Base-by-base conservation (phyloP, 176 grass and related monocot species). In the Lolium multiflorum region DNA sequence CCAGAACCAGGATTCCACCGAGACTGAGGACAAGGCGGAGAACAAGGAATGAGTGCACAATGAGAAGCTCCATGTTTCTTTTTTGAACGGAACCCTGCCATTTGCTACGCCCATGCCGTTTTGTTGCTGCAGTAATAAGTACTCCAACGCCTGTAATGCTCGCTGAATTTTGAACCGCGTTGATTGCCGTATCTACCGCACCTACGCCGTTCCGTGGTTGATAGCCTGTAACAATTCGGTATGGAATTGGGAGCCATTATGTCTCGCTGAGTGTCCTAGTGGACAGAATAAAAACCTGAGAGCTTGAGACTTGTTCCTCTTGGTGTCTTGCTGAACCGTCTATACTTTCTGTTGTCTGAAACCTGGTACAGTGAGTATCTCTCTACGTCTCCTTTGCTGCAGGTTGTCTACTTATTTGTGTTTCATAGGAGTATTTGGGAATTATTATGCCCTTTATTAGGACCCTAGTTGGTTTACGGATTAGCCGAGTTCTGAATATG, bases 11-110 rank as follows among this genome's bases (percentile, higher is more conserved):
- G 80, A 61, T 22, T 43, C 73, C 44, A 72, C 22, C 2, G 85
- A 90, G 48, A 5, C 63, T 39, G 81, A 89, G 72, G 24, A 77
- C 70, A 81, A 88, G 65, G 75, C 67, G 18, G 81, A 89, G 62
- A 67, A 80, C 74, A 76, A 76, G 74, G 74, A 76, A 83, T 71
- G 25, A 80, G 41, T 74, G 15, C n/a, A 65, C 44, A 15, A 14
- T 10, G 71, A 76, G 72, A 28, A 65, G 37, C 69, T 71, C 52
- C n/a, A 28, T 75, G 69, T 51, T 81, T 55, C 68, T 61, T 50
- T 35, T 28, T 22, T 75, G 47, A 64, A 65, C 16, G 43, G 50
- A 43, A 58, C 31, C n/a, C 38, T 72, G 50, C 51, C 50, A 71
- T 55, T 39, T 58, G 50, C 66, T 44, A 43, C 16, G 35, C 35